Conservation (phyloP, 208 protist species). For the Acanthamoeba triangularis region DNA sequence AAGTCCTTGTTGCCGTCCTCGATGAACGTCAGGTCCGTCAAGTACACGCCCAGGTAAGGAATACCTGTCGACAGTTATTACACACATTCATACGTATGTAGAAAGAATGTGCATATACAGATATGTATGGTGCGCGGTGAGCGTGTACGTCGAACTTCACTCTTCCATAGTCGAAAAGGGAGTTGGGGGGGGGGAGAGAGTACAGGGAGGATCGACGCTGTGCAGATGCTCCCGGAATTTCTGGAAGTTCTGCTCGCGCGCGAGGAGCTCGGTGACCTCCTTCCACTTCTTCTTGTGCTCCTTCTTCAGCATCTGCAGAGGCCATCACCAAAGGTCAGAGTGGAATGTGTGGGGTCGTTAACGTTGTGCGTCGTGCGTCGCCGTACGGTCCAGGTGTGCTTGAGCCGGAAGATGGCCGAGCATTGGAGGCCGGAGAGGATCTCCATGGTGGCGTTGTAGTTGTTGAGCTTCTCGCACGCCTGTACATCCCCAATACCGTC, state of each 20-base stretch:
- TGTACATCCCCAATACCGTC: not conserved
- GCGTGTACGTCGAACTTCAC: not conserved
- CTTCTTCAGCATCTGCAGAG: slow-evolving; percentile 28
- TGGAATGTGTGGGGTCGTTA: not conserved
- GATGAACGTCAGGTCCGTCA: slow-evolving; percentile 76
- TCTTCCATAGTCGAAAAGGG: not conserved
- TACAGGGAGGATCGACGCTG: slow-evolving; percentile 64
- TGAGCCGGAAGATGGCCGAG: slow-evolving; percentile 65
- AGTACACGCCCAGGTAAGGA: slow-evolving; percentile 79
- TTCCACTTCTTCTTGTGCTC: slow-evolving; percentile 68
- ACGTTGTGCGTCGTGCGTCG: not conserved
- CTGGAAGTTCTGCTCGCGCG: slow-evolving; percentile 71
- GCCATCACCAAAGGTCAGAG: too few species aligned
- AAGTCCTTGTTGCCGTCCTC: slow-evolving; percentile 76
- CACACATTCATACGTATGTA: too few species aligned
- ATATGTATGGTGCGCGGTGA: too few species aligned
- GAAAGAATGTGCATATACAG: too few species aligned
- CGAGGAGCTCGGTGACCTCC: slow-evolving; percentile 44
- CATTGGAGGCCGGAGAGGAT: slow-evolving; percentile 76
- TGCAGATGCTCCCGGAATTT: slow-evolving; percentile 74
- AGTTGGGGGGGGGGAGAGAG: not conserved
- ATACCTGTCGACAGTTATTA: slow-evolving; percentile 47
- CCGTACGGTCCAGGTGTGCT: slow-evolving; percentile 67
- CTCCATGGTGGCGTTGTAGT: slow-evolving; percentile 78
- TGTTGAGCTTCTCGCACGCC: slow-evolving; percentile 75